phyloP scores from a whole-genome alignment of 2,329 filamentous ascomycete genomes.

The Aspergillus fischeri region DNA sequence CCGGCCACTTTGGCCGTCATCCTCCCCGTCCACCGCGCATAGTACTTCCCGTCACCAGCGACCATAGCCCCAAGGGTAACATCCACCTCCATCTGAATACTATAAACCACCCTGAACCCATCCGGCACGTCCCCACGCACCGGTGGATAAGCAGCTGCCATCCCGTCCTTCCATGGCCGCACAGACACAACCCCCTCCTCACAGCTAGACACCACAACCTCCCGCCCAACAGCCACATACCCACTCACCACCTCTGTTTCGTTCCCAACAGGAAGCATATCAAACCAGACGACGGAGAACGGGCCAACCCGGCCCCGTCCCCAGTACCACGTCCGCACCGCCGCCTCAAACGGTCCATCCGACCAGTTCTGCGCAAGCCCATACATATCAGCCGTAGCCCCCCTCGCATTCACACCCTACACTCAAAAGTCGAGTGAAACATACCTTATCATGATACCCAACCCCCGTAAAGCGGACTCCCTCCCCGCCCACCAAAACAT shows the following conservation, averaged over 20 bases:
- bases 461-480: slow-evolving; percentile 32
- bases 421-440: neutral
- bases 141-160: neutral
- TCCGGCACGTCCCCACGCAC: slow-evolving; percentile 12
- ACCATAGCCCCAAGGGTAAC: slow-evolving; percentile 8
- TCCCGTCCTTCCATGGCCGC: slow-evolving; percentile 7
- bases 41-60: slow-evolving; percentile 14
- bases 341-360: slow-evolving; percentile 29
- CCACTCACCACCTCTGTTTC: slow-evolving; percentile 21
- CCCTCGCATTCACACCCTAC: neutral
- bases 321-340: slow-evolving; percentile 41
- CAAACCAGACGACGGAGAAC: slow-evolving; percentile 46
- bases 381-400: neutral
- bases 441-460: slow-evolving; percentile 46
- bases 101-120: neutral
- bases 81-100: slow-evolving; percentile 9
- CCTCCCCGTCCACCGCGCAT: slow-evolving; percentile 22
- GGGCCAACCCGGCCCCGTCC: slow-evolving; percentile 42
- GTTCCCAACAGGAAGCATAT: slow-evolving; percentile 23
- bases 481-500: slow-evolving; percentile 28
- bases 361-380: slow-evolving; percentile 39
- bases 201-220: slow-evolving; percentile 26
- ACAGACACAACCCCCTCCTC: slow-evolving; percentile 3
- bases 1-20: slow-evolving; percentile 8
- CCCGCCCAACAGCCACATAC: slow-evolving; percentile 30